A percentile compares a stretch with the other conserved stretches of the same genome.
Evolutionary conservation across 1,139 yeast genomes (phyloP).

Genomic region (Sugiyamaella japonica): DNA sequence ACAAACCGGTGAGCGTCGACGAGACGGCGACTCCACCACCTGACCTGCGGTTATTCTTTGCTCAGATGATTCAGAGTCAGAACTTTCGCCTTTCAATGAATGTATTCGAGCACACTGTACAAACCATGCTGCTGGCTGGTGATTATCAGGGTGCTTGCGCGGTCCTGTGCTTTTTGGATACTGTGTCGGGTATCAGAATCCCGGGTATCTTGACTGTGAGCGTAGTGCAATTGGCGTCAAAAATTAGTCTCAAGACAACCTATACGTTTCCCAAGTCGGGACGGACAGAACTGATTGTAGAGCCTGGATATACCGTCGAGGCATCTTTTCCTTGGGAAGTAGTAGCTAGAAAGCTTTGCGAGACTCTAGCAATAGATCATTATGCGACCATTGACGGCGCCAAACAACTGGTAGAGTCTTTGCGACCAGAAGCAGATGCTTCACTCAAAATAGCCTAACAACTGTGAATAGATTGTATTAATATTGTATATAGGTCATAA

Average conservation of each 20-base stretch:
- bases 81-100: constrained; percentile 27
- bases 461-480: background rate
- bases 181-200: constrained; percentile 24
- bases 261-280: constrained; percentile 23
- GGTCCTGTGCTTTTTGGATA: constrained; percentile 30
- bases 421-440: background rate
- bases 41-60: constrained; percentile 23
- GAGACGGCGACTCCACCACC: constrained; percentile 12
- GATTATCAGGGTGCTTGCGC: constrained; percentile 29
- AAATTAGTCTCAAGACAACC: constrained; percentile 15
- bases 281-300: constrained; percentile 22
- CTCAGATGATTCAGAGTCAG: constrained; percentile 24
- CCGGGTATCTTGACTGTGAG: constrained; percentile 27
- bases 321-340: constrained; percentile 23
- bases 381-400: background rate
- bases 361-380: constrained; percentile 1
- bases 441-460: background rate
- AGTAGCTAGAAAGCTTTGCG: constrained; percentile 17
- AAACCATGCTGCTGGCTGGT: constrained; percentile 30
- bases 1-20: background rate
- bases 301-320: constrained; percentile 20
- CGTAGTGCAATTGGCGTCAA: constrained; percentile 26
- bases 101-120: constrained; percentile 31
- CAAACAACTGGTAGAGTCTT: background rate
- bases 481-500: constrained; percentile 3